These are phyloP conservation scores for Theobroma cacao DNA, from an alignment of 345 rosid species.

Conservation along the genomic window DNA sequence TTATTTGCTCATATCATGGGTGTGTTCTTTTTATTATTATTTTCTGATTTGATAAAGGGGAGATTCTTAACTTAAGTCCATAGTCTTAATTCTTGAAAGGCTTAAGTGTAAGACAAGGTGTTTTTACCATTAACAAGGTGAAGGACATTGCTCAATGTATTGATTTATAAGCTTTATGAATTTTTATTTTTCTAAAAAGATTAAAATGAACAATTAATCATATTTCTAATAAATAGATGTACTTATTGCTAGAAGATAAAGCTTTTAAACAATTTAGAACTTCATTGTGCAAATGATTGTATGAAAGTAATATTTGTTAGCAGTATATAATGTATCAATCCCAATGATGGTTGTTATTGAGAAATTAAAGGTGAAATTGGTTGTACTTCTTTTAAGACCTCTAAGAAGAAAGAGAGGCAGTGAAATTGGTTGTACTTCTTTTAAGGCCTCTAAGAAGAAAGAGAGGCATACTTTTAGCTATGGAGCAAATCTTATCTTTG, in stretches of 20 bases:
- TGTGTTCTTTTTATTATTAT: background rate
- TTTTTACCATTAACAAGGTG: background rate
- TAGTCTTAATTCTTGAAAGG: background rate
- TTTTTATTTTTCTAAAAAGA: background rate
- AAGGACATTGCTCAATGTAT: background rate
- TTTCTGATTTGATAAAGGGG: background rate
- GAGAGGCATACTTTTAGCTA: background rate
- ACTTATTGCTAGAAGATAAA: background rate
- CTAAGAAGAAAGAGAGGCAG: background rate
- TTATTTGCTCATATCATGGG: constrained; percentile 9
- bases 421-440: too few species aligned
- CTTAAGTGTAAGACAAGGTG: background rate
- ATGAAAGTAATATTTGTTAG: background rate
- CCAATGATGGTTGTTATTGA: background rate
- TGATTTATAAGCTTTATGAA: background rate
- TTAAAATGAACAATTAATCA: background rate
- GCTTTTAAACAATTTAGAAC: background rate
- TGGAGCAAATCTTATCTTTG: background rate
- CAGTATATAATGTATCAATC: background rate
- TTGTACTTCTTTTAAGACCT: background rate
- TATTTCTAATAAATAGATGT: background rate
- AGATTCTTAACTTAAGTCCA: background rate
- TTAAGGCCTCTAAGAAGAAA: background rate
- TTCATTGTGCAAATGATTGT: background rate
- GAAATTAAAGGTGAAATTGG: background rate